Percentiles rank a stretch among this genome's conserved stretches.
Conservation (phyloP, 257 asterid species). For the Nicotiana noctiflora region DNA sequence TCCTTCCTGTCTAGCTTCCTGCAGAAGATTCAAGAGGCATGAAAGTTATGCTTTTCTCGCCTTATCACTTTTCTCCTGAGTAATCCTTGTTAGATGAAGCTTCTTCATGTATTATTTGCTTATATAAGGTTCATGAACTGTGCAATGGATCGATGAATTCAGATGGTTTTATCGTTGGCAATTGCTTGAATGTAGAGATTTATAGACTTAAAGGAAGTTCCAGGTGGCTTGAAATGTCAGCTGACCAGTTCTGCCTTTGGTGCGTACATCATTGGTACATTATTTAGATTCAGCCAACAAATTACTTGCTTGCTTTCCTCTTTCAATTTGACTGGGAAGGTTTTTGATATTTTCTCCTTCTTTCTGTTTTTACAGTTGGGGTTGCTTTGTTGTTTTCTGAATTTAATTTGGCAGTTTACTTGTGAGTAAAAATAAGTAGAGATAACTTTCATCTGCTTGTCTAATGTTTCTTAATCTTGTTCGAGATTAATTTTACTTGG, state of each 20-base stretch:
- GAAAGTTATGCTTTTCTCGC: background rate
- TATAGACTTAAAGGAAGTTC: background rate
- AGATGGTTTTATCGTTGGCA: background rate
- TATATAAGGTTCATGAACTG: background rate
- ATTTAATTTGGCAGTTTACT: background rate
- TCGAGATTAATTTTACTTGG: background rate
- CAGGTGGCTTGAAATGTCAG: background rate
- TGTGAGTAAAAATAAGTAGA: background rate
- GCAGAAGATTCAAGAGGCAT: background rate
- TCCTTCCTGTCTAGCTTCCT: background rate
- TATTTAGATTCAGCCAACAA: background rate
- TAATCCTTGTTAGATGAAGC: background rate
- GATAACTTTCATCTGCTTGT: background rate
- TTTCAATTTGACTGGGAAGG: background rate
- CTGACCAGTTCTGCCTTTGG: background rate
- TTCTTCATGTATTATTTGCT: background rate
- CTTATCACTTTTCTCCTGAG: background rate
- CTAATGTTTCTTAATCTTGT: too few relatives aligned
- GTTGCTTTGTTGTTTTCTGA: background rate
- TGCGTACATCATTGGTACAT: background rate
- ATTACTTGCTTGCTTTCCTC: background rate
- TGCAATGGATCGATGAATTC: background rate
- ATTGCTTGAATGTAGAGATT: background rate
- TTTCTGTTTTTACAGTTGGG: background rate
- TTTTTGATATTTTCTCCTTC: background rate